Evolutionary conservation across 2,329 filamentous ascomycete species (phyloP), one percentile per base, ranked within the genome.

Genomic region (Aureobasidium sp.): DNA sequence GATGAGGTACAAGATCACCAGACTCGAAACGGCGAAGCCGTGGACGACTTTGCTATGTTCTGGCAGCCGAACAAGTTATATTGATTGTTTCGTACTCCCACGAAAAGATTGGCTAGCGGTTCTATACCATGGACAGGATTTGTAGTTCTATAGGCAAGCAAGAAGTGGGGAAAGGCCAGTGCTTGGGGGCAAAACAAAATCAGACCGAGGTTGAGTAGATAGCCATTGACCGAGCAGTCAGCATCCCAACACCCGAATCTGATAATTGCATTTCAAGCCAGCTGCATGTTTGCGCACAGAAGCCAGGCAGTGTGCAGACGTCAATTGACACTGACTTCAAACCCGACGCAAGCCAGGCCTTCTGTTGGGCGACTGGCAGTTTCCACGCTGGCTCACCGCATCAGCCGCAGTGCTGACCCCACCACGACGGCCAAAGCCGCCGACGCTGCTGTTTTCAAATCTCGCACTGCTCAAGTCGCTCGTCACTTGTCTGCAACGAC

Each of bases 41-140:
- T 32, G 32, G 64, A 67, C 44, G 67, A 65, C 2, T 67, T 73
- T 53, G 68, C 67, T 12, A 70, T 73, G 5, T 79, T 79, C 67
- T 79, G 78, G 78, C 74, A 72, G 66, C 77, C 76, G 13, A 72
- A 79, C 65, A 75, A 66, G 61, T 63, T 80, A 63, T 79, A 79
- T 67, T 80, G 71, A 62, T 48, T 8, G 2, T 7, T 7, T 46
- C 2, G 5, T 37, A 29, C 47, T 36, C 26, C 20, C 7, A 23
- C 42, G 17, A 27, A 13, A 2, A 46, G 23, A 27, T 15, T 27
- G 42, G 23, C 17, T 46, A 27, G 42, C 42, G 13, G 23, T 26
- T 27, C 5, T 46, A 57, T 57, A 44, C n/a, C 53, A 20, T 53
- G 7, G 34, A 53, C 13, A 41, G 23, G 36, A 29, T 5, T 34